Evolutionary conservation across 805 yeast species (phyloP), one percentile per base, ranked within the genome.

Genomic region (Teunomyces pallodes): DNA sequence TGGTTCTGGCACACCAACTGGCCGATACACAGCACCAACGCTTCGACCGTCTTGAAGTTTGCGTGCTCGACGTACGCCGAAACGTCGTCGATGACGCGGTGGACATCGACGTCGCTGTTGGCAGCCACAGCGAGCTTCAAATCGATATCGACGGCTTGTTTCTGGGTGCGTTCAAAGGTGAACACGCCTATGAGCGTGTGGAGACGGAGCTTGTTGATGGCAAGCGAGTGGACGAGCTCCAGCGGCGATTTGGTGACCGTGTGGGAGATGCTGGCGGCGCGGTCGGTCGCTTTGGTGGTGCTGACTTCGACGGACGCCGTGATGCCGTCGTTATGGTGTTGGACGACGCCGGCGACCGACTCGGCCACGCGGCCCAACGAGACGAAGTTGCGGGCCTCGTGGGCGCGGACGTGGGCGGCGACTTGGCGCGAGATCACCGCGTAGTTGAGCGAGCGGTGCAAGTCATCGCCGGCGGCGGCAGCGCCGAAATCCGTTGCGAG

Each of bases 111-210:
- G n/a, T 63, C 56, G 13, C 67, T 58, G 20, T 60, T 52, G 4
- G 60, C 54, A 14, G 30, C 46, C 43, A 60, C 43, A 16, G 52
- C 46, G 16, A 74, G 53, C 2, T 59, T 59, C 54, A 82, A 65
- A 45, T 76, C 77, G 26, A 90, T 65, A 55, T 86, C 86, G 6
- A 94, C 88, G 41, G 83, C 83, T 67, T 94, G 99, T 55, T 80
- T 83, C 58, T 86, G 84, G 17, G 84, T 65, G 49, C 99, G 75
- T 64, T 94, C 99, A 67, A 90, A 88, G 1, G 90, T 86, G 70
- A 90, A 92, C 6, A 94, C 94, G 4, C 99, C 99, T 55, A 94
- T 87, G n/a, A 91, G 74, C 0, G 96, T 85, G 43, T 84, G 74
- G 13, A 89, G 66, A 43, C 76, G 74, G 32, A 91, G 65, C 4